These are phyloP conservation scores for Colletotrichum melonis DNA, from an alignment of 2,329 filamentous ascomycete species.

Conservation along the genomic window DNA sequence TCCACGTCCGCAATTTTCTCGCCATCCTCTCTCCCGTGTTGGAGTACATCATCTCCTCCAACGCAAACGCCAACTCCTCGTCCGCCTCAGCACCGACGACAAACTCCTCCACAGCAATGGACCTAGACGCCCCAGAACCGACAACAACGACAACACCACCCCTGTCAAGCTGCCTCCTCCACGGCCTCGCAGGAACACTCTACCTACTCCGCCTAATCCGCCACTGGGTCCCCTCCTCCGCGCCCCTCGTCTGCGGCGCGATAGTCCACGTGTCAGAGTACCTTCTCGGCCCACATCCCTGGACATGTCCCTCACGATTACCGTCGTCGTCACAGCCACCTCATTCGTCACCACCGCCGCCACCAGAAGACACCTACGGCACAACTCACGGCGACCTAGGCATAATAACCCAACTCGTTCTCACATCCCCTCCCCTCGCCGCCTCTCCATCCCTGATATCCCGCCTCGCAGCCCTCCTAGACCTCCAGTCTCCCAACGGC, in stretches of 20 bases:
- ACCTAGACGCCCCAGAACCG: background rate
- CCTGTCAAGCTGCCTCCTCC: conserved; percentile 70
- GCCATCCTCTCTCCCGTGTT: conserved; percentile 50
- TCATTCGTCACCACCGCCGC: background rate
- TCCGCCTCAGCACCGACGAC: background rate
- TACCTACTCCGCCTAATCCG: conserved; percentile 75
- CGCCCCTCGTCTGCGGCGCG: conserved; percentile 61
- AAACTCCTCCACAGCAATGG: background rate
- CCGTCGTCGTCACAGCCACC: background rate
- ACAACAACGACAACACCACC: conserved; percentile 45
- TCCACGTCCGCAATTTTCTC: conserved; percentile 53
- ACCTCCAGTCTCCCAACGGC: conserved; percentile 69
- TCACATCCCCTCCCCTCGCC: conserved; percentile 66
- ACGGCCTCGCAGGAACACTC: conserved; percentile 75
- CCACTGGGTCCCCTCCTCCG: conserved; percentile 63
- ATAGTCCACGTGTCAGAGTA: conserved; percentile 68
- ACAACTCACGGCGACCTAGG: conserved; percentile 76
- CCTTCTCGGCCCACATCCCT: conserved; percentile 58
- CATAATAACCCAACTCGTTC: conserved; percentile 76
- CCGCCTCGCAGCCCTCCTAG: conserved; percentile 66
- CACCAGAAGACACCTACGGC: conserved; percentile 56
- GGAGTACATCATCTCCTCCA: conserved; percentile 38
- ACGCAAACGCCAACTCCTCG: conserved; percentile 29
- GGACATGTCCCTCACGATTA: conserved; percentile 1
- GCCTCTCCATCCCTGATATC: conserved; percentile 56